phyloP scores from a whole-genome alignment of 2,329 filamentous ascomycete species.

The Cordyceps pruinosa region DNA sequence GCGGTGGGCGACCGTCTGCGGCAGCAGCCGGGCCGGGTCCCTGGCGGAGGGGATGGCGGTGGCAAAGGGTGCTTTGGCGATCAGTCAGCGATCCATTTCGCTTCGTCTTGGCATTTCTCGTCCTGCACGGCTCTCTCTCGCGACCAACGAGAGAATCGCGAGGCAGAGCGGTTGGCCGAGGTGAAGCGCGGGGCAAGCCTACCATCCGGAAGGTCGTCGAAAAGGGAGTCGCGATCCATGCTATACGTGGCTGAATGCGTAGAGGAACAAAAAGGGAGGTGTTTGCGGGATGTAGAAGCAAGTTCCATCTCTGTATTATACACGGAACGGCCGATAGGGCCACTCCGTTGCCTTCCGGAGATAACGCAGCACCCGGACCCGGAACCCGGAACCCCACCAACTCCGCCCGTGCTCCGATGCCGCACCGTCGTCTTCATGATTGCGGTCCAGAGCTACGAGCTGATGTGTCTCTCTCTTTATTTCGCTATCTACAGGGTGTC shows the following conservation, averaged over 20 bases:
- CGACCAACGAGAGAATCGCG: background rate
- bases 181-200: background rate
- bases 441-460: too few species aligned
- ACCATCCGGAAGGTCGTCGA: background rate
- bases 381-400: background rate
- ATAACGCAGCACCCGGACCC: background rate
- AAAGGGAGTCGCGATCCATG: background rate
- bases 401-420: background rate
- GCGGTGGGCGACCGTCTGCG: slow-evolving; percentile 71
- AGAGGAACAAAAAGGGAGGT: background rate
- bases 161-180: too few species aligned
- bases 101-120: background rate
- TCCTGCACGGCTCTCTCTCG: background rate
- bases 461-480: too few species aligned
- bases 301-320: background rate
- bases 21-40: slow-evolving; percentile 33
- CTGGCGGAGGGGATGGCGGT: slow-evolving; percentile 24
- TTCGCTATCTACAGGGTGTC: too few species aligned
- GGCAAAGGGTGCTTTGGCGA: slow-evolving; percentile 26
- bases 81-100: background rate
- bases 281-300: background rate
- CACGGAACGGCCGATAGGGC: background rate
- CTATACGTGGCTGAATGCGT: background rate
- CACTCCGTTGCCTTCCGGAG: background rate
- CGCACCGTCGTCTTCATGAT: too few species aligned